These are phyloP conservation scores for Citrullus amarus DNA, from an alignment of 306 rosid species.

Conservation along the genomic window DNA sequence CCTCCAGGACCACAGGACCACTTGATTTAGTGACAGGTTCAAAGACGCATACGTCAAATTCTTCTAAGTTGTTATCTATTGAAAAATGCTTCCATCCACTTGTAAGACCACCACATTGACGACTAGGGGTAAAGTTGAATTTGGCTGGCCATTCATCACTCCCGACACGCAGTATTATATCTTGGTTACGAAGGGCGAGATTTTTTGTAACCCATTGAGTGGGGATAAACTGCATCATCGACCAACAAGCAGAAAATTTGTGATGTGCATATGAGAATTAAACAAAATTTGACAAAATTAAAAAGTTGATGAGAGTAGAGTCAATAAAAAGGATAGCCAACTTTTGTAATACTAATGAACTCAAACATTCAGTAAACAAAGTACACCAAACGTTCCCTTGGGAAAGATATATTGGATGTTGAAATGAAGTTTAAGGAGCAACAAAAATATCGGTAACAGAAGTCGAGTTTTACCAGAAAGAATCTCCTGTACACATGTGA, in stretches of 20 bases:
- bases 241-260: neutral
- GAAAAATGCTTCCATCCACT: conserved; percentile 60
- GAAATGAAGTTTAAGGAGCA: neutral
- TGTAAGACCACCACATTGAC: conserved; percentile 35
- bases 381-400: neutral
- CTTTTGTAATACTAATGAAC: neutral
- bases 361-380: neutral
- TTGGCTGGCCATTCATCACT: conserved; percentile 28
- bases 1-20: conserved; percentile 25
- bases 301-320: neutral
- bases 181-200: conserved; percentile 26
- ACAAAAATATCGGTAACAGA: neutral
- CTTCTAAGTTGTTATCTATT: conserved; percentile 51
- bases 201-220: conserved; percentile 24
- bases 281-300: neutral
- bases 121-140: conserved; percentile 18
- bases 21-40: conserved; percentile 18
- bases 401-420: neutral
- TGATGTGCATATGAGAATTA: neutral
- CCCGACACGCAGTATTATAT: conserved; percentile 30
- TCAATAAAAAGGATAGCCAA: neutral
- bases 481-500: conserved; percentile 55
- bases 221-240: conserved; percentile 30
- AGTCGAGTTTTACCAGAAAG: conserved; percentile 37
- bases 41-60: conserved; percentile 49